These are phyloP conservation scores for Astrothelium macrocarpum DNA, from an alignment of 495 filamentous ascomycete species.

Conservation along the genomic window DNA sequence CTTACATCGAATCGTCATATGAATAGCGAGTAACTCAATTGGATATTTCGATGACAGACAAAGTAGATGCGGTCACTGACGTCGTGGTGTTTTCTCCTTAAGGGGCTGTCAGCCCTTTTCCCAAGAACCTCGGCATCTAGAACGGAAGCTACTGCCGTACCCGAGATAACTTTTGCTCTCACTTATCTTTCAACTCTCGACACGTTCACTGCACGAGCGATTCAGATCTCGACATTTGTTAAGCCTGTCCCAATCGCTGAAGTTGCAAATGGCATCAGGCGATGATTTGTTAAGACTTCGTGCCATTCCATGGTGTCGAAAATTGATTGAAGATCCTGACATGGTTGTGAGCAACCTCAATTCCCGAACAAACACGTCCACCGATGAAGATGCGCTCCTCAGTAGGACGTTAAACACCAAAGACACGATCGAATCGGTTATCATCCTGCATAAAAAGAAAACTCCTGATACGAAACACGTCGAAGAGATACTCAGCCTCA, in stretches of 20 bases:
- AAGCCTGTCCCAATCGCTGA: not conserved
- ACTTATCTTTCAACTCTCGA: not conserved
- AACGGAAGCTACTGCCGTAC: too few relatives aligned
- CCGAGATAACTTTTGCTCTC: too few relatives aligned
- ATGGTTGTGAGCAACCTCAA: not conserved
- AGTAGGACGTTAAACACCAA: slow-evolving; percentile 45
- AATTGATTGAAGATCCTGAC: not conserved
- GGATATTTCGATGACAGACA: too few relatives aligned
- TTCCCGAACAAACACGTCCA: slow-evolving; percentile 37
- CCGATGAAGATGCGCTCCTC: slow-evolving; percentile 46
- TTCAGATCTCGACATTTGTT: not conserved
- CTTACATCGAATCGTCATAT: too few relatives aligned
- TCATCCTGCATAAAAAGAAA: slow-evolving; percentile 38
- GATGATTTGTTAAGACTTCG: not conserved
- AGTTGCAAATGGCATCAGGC: not conserved
- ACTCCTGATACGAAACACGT: slow-evolving; percentile 25
- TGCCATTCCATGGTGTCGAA: slow-evolving; percentile 1
- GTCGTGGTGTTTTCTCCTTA: too few relatives aligned
- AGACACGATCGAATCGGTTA: slow-evolving; percentile 41
- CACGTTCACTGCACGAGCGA: too few relatives aligned
- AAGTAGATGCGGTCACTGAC: too few relatives aligned
- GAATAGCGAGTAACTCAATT: too few relatives aligned
- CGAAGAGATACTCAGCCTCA: slow-evolving; percentile 36
- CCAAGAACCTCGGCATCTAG: too few relatives aligned
- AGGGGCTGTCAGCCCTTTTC: too few relatives aligned